Conservation (phyloP, 768 basidiomycete genomes). For the Heimioporus sp. region DNA sequence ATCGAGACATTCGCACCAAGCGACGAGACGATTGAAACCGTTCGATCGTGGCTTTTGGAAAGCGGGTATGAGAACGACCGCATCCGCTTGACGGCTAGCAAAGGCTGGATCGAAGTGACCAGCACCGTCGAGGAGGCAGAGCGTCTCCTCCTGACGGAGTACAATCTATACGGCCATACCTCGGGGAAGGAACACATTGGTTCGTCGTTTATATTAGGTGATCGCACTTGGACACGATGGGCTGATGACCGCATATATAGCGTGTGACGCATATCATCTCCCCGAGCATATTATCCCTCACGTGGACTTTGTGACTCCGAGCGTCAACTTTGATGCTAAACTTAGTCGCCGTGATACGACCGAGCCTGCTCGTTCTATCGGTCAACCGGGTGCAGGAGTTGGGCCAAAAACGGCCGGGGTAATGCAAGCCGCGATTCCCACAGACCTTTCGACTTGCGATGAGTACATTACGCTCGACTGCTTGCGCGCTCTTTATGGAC, state of each 20-base stretch:
- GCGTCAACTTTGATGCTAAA: conserved; percentile 31
- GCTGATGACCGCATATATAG: neutral
- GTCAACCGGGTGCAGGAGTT: too few relatives aligned
- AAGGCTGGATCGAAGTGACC: conserved; percentile 26
- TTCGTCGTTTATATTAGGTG: neutral
- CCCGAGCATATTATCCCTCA: conserved; percentile 30
- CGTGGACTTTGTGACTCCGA: conserved; percentile 33
- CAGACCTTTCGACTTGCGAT: too few relatives aligned
- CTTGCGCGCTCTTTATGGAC: too few relatives aligned
- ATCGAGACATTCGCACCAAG: conserved; percentile 25
- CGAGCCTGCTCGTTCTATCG: too few relatives aligned
- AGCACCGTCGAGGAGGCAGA: conserved; percentile 32
- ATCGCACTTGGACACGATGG: neutral
- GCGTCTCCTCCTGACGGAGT: conserved; percentile 29
- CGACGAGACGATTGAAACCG: conserved; percentile 19
- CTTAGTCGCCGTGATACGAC: conserved; percentile 5
- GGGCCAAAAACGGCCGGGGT: too few relatives aligned
- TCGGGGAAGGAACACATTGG: conserved; percentile 26
- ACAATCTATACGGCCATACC: conserved; percentile 27
- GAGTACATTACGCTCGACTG: too few relatives aligned
- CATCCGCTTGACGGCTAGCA: conserved; percentile 12
- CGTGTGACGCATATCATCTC: conserved; percentile 32
- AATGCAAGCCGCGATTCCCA: too few relatives aligned
- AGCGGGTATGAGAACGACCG: conserved; percentile 23
- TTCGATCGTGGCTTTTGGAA: conserved; percentile 27